These are phyloP conservation scores for Hura crepitans DNA, from an alignment of 441 rosid species.

Conservation along the genomic window DNA sequence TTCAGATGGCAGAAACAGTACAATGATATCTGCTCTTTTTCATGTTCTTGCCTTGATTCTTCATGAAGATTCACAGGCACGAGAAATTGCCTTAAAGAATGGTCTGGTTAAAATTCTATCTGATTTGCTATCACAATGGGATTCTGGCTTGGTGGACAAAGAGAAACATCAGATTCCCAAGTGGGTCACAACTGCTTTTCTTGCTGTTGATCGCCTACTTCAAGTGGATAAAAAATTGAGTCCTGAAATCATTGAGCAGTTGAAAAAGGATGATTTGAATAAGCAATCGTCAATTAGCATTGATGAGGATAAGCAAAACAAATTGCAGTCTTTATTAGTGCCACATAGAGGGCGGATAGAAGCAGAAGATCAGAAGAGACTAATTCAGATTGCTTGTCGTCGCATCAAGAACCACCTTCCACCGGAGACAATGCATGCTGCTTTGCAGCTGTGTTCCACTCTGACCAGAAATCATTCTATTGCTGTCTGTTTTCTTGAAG, in stretches of 20 bases:
- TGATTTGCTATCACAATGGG: slow-evolving; percentile 78
- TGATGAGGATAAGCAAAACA: slow-evolving; percentile 67
- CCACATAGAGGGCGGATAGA: slow-evolving; percentile 45
- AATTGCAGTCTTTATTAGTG: slow-evolving; percentile 53
- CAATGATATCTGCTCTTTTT: slow-evolving; percentile 62
- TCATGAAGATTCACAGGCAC: slow-evolving; percentile 76
- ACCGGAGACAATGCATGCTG: slow-evolving; percentile 91
- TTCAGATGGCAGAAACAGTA: slow-evolving; percentile 49
- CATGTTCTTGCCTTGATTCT: slow-evolving; percentile 94
- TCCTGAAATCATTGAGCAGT: slow-evolving; percentile 66
- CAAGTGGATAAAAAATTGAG: slow-evolving; percentile 82
- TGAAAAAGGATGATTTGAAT: slow-evolving; percentile 49
- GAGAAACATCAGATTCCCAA: slow-evolving; percentile 65
- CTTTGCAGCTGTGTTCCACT: slow-evolving; percentile 86
- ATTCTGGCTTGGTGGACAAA: slow-evolving; percentile 44
- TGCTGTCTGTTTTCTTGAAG: slow-evolving; percentile 85
- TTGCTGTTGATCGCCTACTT: slow-evolving; percentile 84
- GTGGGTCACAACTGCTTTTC: slow-evolving; percentile 97
- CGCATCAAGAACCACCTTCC: slow-evolving; percentile 78
- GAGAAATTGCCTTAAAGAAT: slow-evolving; percentile 71
- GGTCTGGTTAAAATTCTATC: slow-evolving; percentile 71
- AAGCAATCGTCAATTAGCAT: slow-evolving; percentile 48
- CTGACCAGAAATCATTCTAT: slow-evolving; percentile 74
- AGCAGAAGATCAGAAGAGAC: slow-evolving; percentile 65
- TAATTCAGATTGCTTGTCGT: slow-evolving; percentile 83